Percentiles rank a stretch among this genome's conserved stretches.
Conservation (phyloP, 2,329 filamentous ascomycete species). For the Claviceps sp. region DNA sequence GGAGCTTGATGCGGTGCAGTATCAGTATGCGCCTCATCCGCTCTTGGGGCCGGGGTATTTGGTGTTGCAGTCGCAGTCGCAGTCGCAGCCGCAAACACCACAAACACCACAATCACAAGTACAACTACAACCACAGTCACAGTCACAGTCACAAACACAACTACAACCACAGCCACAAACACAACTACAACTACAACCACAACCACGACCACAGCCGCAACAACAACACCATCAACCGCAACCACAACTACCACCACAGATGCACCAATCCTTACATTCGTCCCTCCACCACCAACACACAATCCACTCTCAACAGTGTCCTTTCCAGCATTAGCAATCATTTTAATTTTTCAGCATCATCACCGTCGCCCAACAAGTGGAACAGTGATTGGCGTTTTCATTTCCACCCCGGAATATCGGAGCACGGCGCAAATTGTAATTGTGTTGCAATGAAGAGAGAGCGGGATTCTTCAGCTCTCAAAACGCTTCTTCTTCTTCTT, state of each 20-base stretch:
- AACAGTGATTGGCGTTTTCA: background rate
- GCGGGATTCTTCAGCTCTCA: background rate
- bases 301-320: background rate
- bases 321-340: slow-evolving; percentile 1
- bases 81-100: slow-evolving; percentile 1
- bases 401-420: background rate
- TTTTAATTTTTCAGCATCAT: slow-evolving; percentile 3
- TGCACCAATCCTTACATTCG: background rate
- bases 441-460: background rate
- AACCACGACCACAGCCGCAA: background rate
- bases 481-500: background rate
- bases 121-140: background rate
- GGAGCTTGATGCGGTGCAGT: slow-evolving; percentile 5
- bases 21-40: slow-evolving; percentile 5
- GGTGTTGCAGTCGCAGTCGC: slow-evolving; percentile 4
- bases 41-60: slow-evolving; percentile 6
- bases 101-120: background rate
- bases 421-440: background rate
- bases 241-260: background rate
- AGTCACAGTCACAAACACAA: background rate
- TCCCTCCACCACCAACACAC: background rate
- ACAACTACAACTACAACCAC: background rate
- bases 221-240: background rate
- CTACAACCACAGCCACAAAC: background rate
- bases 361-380: slow-evolving; percentile 1